Conservation (phyloP, 1,284 basidiomycete species). For the Acaromyces ingoldii region DNA sequence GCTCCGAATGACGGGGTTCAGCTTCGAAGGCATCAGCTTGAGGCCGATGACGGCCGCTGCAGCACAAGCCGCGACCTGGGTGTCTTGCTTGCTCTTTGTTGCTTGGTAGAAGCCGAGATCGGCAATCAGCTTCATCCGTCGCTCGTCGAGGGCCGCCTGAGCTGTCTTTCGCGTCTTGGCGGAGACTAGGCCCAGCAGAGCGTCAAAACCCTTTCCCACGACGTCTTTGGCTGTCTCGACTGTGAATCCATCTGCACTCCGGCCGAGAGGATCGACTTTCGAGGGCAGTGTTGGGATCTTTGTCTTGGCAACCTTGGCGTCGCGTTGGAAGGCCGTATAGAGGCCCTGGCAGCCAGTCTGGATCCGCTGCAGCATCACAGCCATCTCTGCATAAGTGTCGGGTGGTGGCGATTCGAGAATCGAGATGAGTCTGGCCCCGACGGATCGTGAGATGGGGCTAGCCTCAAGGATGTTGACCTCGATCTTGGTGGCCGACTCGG, state of each 20-base stretch:
- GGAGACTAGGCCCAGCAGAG: conserved; percentile 55
- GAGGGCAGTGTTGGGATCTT: conserved; percentile 74
- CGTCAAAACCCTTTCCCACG: conserved; percentile 67
- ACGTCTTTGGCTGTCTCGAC: conserved; percentile 72
- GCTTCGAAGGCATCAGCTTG: conserved; percentile 58
- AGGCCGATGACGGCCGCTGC: conserved; percentile 75
- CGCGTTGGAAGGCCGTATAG: conserved; percentile 71
- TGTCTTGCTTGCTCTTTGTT: conserved; percentile 79
- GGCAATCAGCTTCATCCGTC: conserved; percentile 66
- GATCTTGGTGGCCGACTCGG: conserved; percentile 50
- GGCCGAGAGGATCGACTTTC: conserved; percentile 68
- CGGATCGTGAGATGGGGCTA: conserved; percentile 8
- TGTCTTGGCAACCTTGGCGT: conserved; percentile 77
- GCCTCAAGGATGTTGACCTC: conserved; percentile 20
- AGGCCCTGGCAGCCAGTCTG: conserved; percentile 75
- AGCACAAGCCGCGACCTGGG: conserved; percentile 79
- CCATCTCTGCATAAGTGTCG: conserved; percentile 86
- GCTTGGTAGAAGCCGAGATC: conserved; percentile 77
- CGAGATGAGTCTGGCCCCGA: conserved; percentile 64
- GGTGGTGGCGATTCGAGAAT: conserved; percentile 71
- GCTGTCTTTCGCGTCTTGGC: conserved; percentile 68
- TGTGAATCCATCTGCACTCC: conserved; percentile 65
- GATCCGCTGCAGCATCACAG: conserved; percentile 71
- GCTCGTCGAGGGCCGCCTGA: conserved; percentile 69
- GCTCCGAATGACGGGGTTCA: conserved; percentile 92